Percentiles rank a stretch among this genome's conserved stretches.
Evolutionary conservation across 2,329 filamentous ascomycete species (phyloP).

Genomic region (Pseudocercospora crystallina): DNA sequence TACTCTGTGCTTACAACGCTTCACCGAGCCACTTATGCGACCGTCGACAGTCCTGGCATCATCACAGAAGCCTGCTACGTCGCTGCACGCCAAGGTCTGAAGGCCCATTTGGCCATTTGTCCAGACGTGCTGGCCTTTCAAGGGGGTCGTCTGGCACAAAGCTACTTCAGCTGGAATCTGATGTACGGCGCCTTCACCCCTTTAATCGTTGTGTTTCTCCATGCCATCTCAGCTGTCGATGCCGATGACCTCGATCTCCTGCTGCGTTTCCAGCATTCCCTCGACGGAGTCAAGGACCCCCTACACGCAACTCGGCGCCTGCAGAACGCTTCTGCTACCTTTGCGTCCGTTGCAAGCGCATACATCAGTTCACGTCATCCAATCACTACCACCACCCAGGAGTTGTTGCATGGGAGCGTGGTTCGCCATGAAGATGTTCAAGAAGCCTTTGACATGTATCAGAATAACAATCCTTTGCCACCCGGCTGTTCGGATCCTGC

Average conservation of each 20-base stretch:
- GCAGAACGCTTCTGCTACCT: conserved; percentile 12
- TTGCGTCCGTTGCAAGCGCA: conserved; percentile 11
- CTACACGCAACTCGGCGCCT: conserved; percentile 7
- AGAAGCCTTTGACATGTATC: conserved; percentile 7
- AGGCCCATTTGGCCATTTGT: conserved; percentile 12
- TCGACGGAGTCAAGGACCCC: conserved; percentile 6
- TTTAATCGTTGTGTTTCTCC: conserved; percentile 16
- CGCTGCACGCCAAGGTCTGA: conserved; percentile 11
- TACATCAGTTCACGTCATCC: conserved; percentile 8
- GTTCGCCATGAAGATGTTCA: conserved; percentile 8
- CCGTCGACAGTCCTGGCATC: conserved; percentile 5
- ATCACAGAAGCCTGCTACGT: conserved; percentile 16
- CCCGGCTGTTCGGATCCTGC: not conserved
- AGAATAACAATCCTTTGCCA: not conserved
- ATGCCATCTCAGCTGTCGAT: conserved; percentile 12
- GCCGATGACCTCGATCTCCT: conserved; percentile 10
- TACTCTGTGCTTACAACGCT: conserved; percentile 15
- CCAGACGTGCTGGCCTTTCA: conserved; percentile 4
- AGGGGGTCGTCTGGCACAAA: conserved; percentile 6
- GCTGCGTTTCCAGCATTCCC: conserved; percentile 10
- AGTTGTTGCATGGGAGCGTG: not conserved
- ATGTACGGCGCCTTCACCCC: conserved; percentile 16
- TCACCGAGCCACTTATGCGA: conserved; percentile 11
- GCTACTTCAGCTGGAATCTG: conserved; percentile 14
- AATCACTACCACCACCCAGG: not conserved